Conservation (phyloP, 2,329 filamentous ascomycete species). For the Trichoderma sp. region DNA sequence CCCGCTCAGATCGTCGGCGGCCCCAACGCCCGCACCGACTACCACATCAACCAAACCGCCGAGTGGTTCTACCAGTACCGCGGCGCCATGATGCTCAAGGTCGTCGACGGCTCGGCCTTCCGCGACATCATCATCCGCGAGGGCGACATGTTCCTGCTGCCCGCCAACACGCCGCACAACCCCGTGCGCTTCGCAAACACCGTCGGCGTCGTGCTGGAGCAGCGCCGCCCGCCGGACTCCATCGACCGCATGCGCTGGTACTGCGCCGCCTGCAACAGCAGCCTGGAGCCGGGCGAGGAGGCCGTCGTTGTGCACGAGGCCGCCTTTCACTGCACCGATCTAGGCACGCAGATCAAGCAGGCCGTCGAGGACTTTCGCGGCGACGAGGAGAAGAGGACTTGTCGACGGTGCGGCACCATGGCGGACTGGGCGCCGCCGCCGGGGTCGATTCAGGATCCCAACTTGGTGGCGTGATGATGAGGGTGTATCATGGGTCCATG, state of each 20-base stretch:
- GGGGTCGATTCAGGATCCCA: constrained; percentile 63
- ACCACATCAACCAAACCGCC: constrained; percentile 94
- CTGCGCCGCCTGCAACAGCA: constrained; percentile 67
- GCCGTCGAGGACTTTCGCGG: constrained; percentile 82
- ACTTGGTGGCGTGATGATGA: constrained; percentile 45
- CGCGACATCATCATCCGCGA: constrained; percentile 87
- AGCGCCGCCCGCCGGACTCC: constrained; percentile 70
- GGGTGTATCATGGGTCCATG: not conserved
- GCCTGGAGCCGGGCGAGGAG: not conserved
- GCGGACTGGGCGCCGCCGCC: constrained; percentile 70
- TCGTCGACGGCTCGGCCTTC: constrained; percentile 74
- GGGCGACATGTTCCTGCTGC: constrained; percentile 91
- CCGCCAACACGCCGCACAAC: constrained; percentile 94
- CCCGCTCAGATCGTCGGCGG: constrained; percentile 78
- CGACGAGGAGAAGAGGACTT: constrained; percentile 70
- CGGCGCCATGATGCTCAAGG: constrained; percentile 91
- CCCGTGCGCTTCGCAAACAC: constrained; percentile 92
- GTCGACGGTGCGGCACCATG: constrained; percentile 73
- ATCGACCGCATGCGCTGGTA: constrained; percentile 90
- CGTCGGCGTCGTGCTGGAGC: constrained; percentile 91
- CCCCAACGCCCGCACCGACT: constrained; percentile 94
- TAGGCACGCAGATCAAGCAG: constrained; percentile 92
- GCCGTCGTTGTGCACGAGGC: constrained; percentile 75
- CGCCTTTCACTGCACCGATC: constrained; percentile 82
- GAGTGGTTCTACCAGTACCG: constrained; percentile 99